Conservation (phyloP, 2,329 filamentous ascomycete genomes). For the Fusarium musae region DNA sequence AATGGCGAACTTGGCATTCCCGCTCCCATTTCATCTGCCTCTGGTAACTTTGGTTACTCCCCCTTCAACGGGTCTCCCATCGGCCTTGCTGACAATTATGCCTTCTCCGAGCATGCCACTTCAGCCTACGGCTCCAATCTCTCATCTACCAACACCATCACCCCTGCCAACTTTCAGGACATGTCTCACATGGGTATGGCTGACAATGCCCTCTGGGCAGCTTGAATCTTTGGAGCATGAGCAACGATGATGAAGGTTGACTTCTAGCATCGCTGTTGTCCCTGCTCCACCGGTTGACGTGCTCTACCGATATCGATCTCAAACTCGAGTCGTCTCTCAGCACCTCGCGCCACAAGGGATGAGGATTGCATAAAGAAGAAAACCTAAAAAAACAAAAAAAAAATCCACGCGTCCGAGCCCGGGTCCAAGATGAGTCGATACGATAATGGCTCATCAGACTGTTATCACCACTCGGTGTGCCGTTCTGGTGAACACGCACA, state of each 20-base stretch:
- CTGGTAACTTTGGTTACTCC: slow-evolving; percentile 38
- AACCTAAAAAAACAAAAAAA: neutral
- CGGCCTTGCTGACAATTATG: slow-evolving; percentile 39
- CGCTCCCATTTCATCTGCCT: slow-evolving; percentile 43
- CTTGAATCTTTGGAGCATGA: slow-evolving; percentile 17
- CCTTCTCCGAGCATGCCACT: slow-evolving; percentile 41
- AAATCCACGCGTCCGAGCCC: slow-evolving; percentile 26
- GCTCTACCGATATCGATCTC: slow-evolving; percentile 5
- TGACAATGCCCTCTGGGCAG: slow-evolving; percentile 37
- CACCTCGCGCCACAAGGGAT: slow-evolving; percentile 30
- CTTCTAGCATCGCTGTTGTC: slow-evolving; percentile 24
- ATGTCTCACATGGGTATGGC: slow-evolving; percentile 39
- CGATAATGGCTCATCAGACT: slow-evolving; percentile 14
- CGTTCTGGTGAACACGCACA: slow-evolving; percentile 13
- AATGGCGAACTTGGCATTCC: slow-evolving; percentile 33
- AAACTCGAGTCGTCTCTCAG: slow-evolving; percentile 4
- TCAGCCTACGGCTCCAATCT: slow-evolving; percentile 43
- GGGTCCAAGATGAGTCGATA: slow-evolving; percentile 21
- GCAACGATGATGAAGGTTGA: slow-evolving; percentile 9
- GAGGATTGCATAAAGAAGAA: slow-evolving; percentile 33
- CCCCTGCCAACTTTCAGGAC: slow-evolving; percentile 42
- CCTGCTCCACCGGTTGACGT: slow-evolving; percentile 30
- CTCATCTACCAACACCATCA: slow-evolving; percentile 45
- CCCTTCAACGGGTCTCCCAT: slow-evolving; percentile 41
- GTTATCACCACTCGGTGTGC: slow-evolving; percentile 16